Percentiles rank a stretch among this genome's conserved stretches.
These are phyloP conservation scores for Musa troglodytarum DNA, from an alignment of 176 grass and related monocot genomes.

Conservation along the genomic window DNA sequence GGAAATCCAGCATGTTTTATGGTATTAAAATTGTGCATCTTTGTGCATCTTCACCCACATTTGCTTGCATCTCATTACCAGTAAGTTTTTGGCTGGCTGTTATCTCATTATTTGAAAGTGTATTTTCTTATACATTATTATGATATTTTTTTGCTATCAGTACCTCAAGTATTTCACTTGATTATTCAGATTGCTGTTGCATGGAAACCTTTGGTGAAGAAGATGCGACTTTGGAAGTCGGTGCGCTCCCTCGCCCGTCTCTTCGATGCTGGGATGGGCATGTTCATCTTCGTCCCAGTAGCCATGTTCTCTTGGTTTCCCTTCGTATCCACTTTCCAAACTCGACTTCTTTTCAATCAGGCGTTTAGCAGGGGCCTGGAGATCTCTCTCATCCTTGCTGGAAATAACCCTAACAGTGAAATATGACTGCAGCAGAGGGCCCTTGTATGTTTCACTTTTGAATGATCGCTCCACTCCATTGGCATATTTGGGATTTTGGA, in stretches of 20 bases:
- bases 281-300: constrained; percentile 60
- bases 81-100: too few species aligned
- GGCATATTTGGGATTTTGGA: too few species aligned
- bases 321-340: constrained; percentile 88
- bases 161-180: neutral
- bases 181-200: constrained; percentile 54
- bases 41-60: too few species aligned
- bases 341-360: constrained; percentile 80
- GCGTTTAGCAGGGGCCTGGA: constrained; percentile 94
- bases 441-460: too few species aligned
- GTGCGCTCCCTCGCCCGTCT: constrained; percentile 58
- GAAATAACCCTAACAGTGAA: constrained; percentile 76
- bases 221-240: constrained; percentile 50
- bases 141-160: too few species aligned
- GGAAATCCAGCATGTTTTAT: too few species aligned
- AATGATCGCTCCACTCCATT: too few species aligned
- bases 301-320: constrained; percentile 74
- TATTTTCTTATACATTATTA: too few species aligned
- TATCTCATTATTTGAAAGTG: too few species aligned
- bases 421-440: neutral
- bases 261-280: constrained; percentile 62
- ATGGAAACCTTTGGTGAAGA: constrained; percentile 59
- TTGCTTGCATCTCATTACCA: too few species aligned
- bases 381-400: constrained; percentile 90
- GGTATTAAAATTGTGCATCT: too few species aligned